phyloP scores from a whole-genome alignment of 139 green algal species.

The Picochlorum sp. region DNA sequence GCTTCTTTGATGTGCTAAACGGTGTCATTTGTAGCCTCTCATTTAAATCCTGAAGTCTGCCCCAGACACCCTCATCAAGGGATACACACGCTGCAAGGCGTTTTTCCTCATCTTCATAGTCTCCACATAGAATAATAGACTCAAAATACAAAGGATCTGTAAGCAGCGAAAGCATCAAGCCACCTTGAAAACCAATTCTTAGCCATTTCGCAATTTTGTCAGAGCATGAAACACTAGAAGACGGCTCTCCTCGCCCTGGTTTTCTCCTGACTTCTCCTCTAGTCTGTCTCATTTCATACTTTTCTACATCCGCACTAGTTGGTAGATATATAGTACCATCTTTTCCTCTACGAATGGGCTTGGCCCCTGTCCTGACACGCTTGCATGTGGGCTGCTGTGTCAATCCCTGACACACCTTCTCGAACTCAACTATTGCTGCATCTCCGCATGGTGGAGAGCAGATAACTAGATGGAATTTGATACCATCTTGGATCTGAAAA shows the following conservation, averaged over 20 bases:
- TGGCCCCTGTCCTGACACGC: conserved; percentile 32
- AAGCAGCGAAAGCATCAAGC: conserved; percentile 51
- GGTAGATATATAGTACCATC: conserved; percentile 6
- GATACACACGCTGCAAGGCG: too few relatives aligned
- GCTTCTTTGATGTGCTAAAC: too few relatives aligned
- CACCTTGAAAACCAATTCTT: conserved; percentile 55
- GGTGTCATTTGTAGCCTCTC: too few relatives aligned
- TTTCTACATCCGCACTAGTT: conserved; percentile 52
- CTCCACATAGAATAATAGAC: conserved; percentile 28
- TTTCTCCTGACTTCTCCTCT: conserved; percentile 64
- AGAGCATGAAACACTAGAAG: conserved; percentile 85
- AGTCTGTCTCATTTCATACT: conserved; percentile 26
- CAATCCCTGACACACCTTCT: not conserved
- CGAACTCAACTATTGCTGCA: conserved; percentile 38
- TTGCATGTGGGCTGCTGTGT: not conserved
- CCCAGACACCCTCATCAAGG: too few relatives aligned
- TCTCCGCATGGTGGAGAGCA: conserved; percentile 80
- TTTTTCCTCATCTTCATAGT: not conserved
- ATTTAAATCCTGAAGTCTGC: too few relatives aligned
- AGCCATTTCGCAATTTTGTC: conserved; percentile 89
- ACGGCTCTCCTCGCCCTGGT: conserved; percentile 75
- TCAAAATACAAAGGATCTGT: conserved; percentile 43
- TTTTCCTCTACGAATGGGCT: conserved; percentile 18
- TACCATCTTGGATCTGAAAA: conserved; percentile 31
- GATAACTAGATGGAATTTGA: conserved; percentile 64